phyloP scores from a whole-genome alignment of 1,284 basidiomycete genomes.

The Tausonia pullulans region DNA sequence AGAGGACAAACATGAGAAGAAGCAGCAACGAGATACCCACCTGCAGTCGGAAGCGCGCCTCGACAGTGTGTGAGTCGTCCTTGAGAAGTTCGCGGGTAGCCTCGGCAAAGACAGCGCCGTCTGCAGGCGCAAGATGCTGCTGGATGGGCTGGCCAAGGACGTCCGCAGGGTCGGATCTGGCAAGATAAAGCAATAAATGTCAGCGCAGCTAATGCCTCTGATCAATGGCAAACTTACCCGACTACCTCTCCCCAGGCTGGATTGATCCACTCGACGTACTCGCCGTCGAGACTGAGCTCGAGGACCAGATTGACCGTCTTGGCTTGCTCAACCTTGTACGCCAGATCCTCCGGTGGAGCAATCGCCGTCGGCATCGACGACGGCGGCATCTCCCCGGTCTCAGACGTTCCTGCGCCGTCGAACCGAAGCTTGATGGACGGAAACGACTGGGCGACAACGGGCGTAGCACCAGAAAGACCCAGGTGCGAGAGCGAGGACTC shows the following conservation, averaged over 20 bases:
- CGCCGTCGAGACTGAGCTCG: constrained; percentile 86
- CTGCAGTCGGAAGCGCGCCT: constrained; percentile 78
- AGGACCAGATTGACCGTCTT: constrained; percentile 91
- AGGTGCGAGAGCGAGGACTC: too few species aligned
- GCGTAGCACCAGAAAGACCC: background rate
- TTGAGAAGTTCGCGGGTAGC: constrained; percentile 75
- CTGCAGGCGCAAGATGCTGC: constrained; percentile 66
- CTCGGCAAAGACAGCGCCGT: constrained; percentile 74
- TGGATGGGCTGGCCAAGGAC: constrained; percentile 72
- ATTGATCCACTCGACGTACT: constrained; percentile 79
- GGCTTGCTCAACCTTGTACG: constrained; percentile 78
- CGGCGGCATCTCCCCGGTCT: background rate
- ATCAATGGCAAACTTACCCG: constrained; percentile 51
- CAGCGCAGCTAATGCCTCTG: too few species aligned
- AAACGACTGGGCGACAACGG: background rate
- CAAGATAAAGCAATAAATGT: constrained; percentile 9
- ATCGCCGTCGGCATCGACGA: background rate
- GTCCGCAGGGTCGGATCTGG: constrained; percentile 71
- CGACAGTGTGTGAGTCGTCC: constrained; percentile 84
- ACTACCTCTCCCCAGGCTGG: constrained; percentile 83
- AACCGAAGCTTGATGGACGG: constrained; percentile 10
- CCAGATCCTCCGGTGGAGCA: constrained; percentile 49
- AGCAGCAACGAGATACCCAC: background rate
- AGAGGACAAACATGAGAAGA: background rate
- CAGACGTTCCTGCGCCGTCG: background rate